Base-by-base conservation (phyloP, 2,329 filamentous ascomycete species). In the Didymosphaeria variabile region DNA sequence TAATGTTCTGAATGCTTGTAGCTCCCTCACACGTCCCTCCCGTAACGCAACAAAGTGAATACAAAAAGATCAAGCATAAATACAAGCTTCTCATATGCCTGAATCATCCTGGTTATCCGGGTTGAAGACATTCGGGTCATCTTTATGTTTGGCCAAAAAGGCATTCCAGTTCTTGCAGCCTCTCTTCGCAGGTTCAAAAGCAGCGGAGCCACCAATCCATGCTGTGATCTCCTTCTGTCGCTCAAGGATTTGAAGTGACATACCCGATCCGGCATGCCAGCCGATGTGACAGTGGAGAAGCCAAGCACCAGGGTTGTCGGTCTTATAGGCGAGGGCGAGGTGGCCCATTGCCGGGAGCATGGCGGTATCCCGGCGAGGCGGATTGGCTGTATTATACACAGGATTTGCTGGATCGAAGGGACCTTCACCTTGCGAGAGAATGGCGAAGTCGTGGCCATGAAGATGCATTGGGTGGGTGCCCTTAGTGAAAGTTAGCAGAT, bases 161-260 rank as follows among this genome's bases (percentile, higher is more conserved):
- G n/a, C 46, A 40, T 57, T 55, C 64, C 68, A 69, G 21, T 60
- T 61, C 5, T 49, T 29, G 44, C 67, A 69, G 4, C 60, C 60
- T 3, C 55, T 32, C 29, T 47, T 56, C 10, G 55, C 40, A 9
- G 36, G 56, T 1, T 56, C 53, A 2, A 68, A 40, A 0, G 57
- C 17, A 31, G 3, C n/a, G 3, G 42, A 13, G 9, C 46, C 45
- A 5, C 65, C 66, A 40, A 63, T 58, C 15, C 49, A 42, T 1
- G 7, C n/a, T 10, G 23, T 26, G 23, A 73, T 72, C 31, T 69
- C 59, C n/a, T 50, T 49, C 47, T 71, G 67, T 23, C 64, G 56
- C 67, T 83, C 85, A 2, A 86, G 60, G 65, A 86, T 83, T 65
- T 86, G 82, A 8, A 85, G 76, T 5, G 38, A 51, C 58, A 44